Conservation (phyloP, 1,139 yeast species). For the Yamadazyma membranifaciens region DNA sequence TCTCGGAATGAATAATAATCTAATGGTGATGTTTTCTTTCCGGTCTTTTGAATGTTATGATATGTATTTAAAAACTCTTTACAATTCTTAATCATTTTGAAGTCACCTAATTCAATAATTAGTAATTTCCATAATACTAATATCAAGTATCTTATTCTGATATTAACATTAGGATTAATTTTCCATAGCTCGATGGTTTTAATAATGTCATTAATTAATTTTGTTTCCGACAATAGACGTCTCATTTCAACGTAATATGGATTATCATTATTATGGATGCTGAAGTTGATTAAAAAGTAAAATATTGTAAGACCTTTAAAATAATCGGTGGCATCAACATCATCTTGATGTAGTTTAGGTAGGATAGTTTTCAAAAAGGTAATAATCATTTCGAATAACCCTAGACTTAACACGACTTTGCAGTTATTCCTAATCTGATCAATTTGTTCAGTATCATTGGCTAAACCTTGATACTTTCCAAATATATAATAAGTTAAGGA, state of each 20-base stretch:
- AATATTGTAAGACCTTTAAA: conserved; percentile 50
- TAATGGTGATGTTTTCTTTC: conserved; percentile 55
- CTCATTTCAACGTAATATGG: conserved; percentile 16
- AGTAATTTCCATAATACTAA: conserved; percentile 59
- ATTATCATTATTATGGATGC: conserved; percentile 23
- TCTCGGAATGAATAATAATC: conserved; percentile 79
- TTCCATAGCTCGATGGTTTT: conserved; percentile 65
- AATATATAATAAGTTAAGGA: conserved; percentile 34
- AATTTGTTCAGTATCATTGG: conserved; percentile 34
- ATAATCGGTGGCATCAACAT: conserved; percentile 1
- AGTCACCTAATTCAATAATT: conserved; percentile 65
- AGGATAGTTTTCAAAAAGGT: conserved; percentile 1
- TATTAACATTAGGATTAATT: conserved; percentile 41
- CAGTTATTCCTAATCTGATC: conserved; percentile 23
- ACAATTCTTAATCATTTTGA: conserved; percentile 37
- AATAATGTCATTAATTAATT: conserved; percentile 46
- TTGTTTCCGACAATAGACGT: conserved; percentile 23
- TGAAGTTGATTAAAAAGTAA: conserved; percentile 44
- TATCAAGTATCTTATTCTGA: conserved; percentile 51
- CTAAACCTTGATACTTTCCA: conserved; percentile 39
- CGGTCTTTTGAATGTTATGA: conserved; percentile 36
- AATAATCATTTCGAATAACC: conserved; percentile 9
- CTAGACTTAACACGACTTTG: conserved; percentile 14
- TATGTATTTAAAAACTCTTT: conserved; percentile 49
- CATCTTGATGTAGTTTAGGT: neutral